A percentile compares a stretch with the other conserved stretches of the same genome.
phyloP scores from a whole-genome alignment of 2,329 filamentous ascomycete genomes.

The Aureobasidium subglaciale region DNA sequence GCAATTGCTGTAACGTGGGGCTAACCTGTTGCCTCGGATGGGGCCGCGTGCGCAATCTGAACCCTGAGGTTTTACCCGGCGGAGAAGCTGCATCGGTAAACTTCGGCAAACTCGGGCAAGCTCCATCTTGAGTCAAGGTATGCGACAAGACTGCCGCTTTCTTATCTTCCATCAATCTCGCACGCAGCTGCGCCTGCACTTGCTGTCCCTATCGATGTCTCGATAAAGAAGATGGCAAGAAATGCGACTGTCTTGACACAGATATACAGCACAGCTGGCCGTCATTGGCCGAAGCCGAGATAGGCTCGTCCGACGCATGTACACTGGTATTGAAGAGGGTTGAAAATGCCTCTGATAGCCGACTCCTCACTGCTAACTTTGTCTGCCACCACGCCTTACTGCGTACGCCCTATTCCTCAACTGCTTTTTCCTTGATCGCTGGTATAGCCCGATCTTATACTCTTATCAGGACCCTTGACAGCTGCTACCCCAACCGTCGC shows the following conservation, averaged over 20 bases:
- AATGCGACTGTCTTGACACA: neutral
- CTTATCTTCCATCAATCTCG: neutral
- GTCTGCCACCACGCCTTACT: neutral
- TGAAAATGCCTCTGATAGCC: neutral
- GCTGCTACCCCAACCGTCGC: neutral
- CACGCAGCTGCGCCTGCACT: neutral
- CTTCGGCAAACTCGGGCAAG: neutral
- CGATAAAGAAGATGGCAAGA: neutral
- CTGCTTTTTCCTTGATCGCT: neutral
- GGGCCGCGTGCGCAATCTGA: neutral
- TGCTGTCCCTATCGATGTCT: neutral
- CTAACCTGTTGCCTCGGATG: neutral
- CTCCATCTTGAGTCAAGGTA: constrained; percentile 5
- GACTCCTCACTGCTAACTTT: neutral
- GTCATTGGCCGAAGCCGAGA: neutral
- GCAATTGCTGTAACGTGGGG: constrained; percentile 3
- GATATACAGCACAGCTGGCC: neutral
- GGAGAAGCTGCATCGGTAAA: neutral
- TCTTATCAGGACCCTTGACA: neutral
- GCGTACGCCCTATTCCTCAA: neutral
- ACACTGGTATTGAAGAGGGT: no score
- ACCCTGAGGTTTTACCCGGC: constrained; percentile 5
- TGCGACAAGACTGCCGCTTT: neutral
- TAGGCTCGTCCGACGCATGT: neutral
- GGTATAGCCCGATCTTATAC: neutral